Conservation (phyloP, 768 basidiomycete genomes). For the Astraeus odoratus region DNA sequence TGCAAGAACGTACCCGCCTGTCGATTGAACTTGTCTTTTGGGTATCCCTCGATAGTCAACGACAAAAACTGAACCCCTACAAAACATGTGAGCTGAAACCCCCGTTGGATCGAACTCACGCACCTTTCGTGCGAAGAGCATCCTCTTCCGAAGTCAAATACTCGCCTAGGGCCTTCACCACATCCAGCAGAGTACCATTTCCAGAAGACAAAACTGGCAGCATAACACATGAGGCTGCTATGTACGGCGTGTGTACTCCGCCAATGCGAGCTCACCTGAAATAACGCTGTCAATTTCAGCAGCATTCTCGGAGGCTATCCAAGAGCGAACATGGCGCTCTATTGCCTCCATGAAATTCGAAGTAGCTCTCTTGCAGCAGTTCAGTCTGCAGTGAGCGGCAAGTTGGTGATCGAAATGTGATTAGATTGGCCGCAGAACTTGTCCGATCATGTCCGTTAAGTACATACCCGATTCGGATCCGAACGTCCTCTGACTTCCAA, state of each 20-base stretch:
- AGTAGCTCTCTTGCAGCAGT: background rate
- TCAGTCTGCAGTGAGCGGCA: background rate
- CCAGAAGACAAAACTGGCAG: constrained; percentile 47
- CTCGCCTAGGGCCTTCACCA: constrained; percentile 84
- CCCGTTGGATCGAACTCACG: background rate
- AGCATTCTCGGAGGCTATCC: constrained; percentile 60
- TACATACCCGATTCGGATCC: no score
- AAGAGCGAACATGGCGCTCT: constrained; percentile 58
- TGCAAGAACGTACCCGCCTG: constrained; percentile 61
- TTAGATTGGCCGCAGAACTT: constrained; percentile 8
- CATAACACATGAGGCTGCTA: constrained; percentile 30
- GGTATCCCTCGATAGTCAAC: constrained; percentile 54
- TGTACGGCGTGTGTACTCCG: background rate
- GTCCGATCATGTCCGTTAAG: constrained; percentile 2
- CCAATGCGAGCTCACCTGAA: constrained; percentile 50
- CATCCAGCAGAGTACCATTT: constrained; percentile 53
- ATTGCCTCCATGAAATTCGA: constrained; percentile 32
- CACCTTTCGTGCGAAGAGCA: constrained; percentile 72
- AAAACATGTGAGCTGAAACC: constrained; percentile 2
- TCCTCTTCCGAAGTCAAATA: constrained; percentile 87
- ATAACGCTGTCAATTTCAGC: constrained; percentile 53
- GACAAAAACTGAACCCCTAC: constrained; percentile 84
- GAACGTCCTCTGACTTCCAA: constrained; percentile 6
- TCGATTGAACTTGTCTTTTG: constrained; percentile 58
- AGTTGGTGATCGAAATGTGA: background rate